These are phyloP conservation scores for Dactylellina haptotyla DNA, from an alignment of 2,329 filamentous ascomycete species.

Conservation along the genomic window DNA sequence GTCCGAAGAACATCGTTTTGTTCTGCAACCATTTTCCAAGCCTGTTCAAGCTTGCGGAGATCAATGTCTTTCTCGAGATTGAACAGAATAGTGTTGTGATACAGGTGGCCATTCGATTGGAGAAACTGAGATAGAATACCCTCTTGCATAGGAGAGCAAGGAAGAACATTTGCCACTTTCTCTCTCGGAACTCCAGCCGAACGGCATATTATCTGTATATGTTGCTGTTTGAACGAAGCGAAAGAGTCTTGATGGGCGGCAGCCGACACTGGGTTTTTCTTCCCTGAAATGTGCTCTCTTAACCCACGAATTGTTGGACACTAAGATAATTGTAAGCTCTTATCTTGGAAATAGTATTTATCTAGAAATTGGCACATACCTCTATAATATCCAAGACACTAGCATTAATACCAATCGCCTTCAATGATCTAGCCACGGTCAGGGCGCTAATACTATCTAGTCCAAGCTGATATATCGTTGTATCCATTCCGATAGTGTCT, in stretches of 20 bases:
- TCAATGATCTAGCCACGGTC: constrained; percentile 77
- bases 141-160: constrained; percentile 81
- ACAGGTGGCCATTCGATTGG: constrained; percentile 73
- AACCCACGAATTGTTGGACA: constrained; percentile 42
- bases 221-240: constrained; percentile 47
- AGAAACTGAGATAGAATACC: constrained; percentile 82
- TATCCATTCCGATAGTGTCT: constrained; percentile 68
- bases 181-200: constrained; percentile 58
- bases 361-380: constrained; percentile 57
- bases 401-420: constrained; percentile 69
- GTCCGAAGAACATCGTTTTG: constrained; percentile 78
- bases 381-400: constrained; percentile 80
- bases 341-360: neutral
- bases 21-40: constrained; percentile 70
- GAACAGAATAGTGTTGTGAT: constrained; percentile 78
- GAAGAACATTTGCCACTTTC: constrained; percentile 71
- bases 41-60: constrained; percentile 63
- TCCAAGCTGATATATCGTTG: constrained; percentile 86
- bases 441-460: constrained; percentile 88
- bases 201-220: constrained; percentile 58
- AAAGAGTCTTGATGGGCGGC: constrained; percentile 29
- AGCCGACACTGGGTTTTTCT: constrained; percentile 39
- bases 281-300: constrained; percentile 26
- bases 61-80: constrained; percentile 63
- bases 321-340: constrained; percentile 17